Percentiles rank a stretch among this genome's conserved stretches.
These are phyloP conservation scores for Benincasa hispida DNA, from an alignment of 306 rosid genomes.

Conservation along the genomic window DNA sequence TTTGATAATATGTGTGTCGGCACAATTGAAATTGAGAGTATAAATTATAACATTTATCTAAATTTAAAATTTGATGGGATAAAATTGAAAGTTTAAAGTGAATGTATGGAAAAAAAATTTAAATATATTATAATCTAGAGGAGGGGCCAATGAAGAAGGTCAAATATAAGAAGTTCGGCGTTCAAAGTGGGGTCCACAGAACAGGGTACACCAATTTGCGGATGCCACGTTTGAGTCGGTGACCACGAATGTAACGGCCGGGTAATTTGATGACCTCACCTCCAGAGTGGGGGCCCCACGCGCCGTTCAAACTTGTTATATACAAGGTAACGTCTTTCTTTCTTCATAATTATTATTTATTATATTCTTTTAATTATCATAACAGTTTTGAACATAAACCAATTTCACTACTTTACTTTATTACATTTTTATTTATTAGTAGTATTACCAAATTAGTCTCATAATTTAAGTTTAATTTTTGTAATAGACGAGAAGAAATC, in stretches of 20 bases:
- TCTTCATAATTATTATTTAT: not conserved
- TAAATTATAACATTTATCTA: too few species aligned
- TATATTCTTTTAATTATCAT: not conserved
- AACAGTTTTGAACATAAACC: not conserved
- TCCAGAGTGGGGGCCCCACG: conserved; percentile 15
- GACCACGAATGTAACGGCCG: conserved; percentile 31
- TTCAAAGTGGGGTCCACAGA: conserved; percentile 18
- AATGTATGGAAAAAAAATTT: too few species aligned
- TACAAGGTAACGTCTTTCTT: conserved; percentile 17
- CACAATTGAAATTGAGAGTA: too few species aligned
- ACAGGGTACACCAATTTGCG: not conserved
- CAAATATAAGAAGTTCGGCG: conserved; percentile 25
- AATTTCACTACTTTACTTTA: not conserved
- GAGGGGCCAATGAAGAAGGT: conserved; percentile 10
- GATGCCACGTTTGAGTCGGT: conserved; percentile 30
- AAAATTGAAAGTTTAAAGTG: too few species aligned
- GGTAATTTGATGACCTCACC: conserved; percentile 22
- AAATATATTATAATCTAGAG: too few species aligned
- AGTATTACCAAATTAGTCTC: not conserved
- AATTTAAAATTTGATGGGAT: too few species aligned
- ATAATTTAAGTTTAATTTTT: too few species aligned
- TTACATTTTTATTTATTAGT: not conserved
- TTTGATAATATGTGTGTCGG: too few species aligned
- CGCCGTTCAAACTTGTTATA: conserved; percentile 22
- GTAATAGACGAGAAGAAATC: too few species aligned